Conservation (phyloP, 2,329 filamentous ascomycete species). For the Colletotrichum endophyticum region DNA sequence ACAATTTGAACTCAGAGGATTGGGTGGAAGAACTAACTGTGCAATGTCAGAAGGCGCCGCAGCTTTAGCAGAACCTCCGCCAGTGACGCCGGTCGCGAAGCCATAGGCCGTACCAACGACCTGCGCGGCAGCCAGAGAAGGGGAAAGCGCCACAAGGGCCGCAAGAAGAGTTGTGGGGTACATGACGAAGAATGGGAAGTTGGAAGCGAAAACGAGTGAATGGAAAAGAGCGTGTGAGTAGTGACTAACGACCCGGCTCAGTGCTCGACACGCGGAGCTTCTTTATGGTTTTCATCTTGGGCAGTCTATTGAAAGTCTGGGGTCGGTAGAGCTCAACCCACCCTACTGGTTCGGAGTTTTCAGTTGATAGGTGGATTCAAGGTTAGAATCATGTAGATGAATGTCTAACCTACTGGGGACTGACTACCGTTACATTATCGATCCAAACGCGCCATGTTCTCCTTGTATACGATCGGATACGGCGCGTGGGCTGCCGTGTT, state of each 20-base stretch:
- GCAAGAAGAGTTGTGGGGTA: neutral
- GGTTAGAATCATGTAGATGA: neutral
- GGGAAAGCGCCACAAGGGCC: constrained; percentile 18
- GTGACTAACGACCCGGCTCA: neutral
- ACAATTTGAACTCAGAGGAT: neutral
- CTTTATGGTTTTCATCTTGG: neutral
- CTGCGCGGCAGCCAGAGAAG: constrained; percentile 26
- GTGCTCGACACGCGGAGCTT: neutral
- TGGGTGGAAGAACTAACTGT: neutral
- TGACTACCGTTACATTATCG: neutral
- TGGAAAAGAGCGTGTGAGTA: neutral
- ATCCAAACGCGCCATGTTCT: neutral
- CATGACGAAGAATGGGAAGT: neutral
- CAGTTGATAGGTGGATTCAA: neutral
- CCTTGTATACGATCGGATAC: neutral
- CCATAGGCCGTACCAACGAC: constrained; percentile 30
- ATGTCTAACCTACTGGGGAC: neutral
- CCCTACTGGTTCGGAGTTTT: neutral
- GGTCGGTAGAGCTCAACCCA: neutral
- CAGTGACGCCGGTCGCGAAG: constrained; percentile 23
- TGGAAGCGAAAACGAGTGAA: neutral
- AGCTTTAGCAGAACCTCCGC: neutral
- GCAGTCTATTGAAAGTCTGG: neutral
- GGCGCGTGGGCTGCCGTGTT: neutral
- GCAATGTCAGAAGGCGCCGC: constrained; percentile 1